A percentile compares a stretch with the other conserved stretches of the same genome.
phyloP scores from a whole-genome alignment of 2,329 filamentous ascomycete genomes.

The Colletotrichum camelliae region DNA sequence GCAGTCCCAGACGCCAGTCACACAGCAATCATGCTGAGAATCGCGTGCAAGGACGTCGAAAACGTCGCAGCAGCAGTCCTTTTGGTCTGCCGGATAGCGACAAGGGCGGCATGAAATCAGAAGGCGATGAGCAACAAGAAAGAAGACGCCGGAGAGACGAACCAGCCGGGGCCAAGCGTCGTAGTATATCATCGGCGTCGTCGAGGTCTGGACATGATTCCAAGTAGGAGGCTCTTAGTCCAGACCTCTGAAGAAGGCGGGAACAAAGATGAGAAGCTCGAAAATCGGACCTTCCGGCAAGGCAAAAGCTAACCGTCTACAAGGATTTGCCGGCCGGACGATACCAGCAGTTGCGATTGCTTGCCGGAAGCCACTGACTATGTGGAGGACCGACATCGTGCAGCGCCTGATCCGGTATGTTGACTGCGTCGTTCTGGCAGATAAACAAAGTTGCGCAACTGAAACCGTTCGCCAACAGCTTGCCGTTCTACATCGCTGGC shows the following conservation, averaged over 20 bases:
- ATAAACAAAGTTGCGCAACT: neutral
- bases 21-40: neutral
- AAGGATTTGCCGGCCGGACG: constrained; percentile 21
- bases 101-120: neutral
- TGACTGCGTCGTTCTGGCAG: neutral
- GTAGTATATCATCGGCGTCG: constrained; percentile 58
- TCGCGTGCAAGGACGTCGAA: constrained; percentile 11
- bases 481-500: neutral
- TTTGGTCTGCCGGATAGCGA: neutral
- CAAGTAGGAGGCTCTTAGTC: neutral
- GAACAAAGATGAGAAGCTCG: constrained; percentile 35
- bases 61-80: neutral
- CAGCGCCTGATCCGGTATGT: constrained; percentile 3
- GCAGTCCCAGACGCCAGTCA: constrained; percentile 33
- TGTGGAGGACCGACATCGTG: neutral
- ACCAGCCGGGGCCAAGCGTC: constrained; percentile 38
- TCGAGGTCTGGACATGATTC: constrained; percentile 39
- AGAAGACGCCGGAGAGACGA: neutral
- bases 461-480: neutral
- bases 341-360: neutral
- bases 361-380: neutral
- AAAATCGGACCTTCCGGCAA: constrained; percentile 26
- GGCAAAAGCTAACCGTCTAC: constrained; percentile 35
- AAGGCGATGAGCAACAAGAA: neutral
- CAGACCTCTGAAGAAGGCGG: neutral